Base-by-base conservation (phyloP, 495 filamentous ascomycete species). In the Penicillium goetzii region DNA sequence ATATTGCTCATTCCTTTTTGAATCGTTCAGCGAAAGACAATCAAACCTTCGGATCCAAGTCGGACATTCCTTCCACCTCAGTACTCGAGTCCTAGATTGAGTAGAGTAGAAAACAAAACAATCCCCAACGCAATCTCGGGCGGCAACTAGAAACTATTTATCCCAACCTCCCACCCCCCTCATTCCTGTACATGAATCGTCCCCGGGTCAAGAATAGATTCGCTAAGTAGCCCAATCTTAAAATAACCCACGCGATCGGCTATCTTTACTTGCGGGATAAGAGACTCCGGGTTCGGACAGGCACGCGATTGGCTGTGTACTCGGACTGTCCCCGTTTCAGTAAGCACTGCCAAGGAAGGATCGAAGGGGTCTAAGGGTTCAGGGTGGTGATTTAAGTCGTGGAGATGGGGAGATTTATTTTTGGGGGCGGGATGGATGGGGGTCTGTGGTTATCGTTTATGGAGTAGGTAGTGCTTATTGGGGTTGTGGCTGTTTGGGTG, bases 311-410 rank as follows among this genome's bases (percentile, higher is more conserved):
- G 67, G 62, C 34, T n/a, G 43, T 28, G 28, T 7, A 2, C 10
- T 1, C 8, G 33, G 15, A 43, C 19, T 17, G 26, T 26, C 30
- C 8, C 19, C 53, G 64, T 70, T 70, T 67, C 67, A 69, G 61
- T 51, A 70, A 57, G 64, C 67, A 61, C 61, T 25, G 67, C 69
- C 67, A 72, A 68, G 68, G 50, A 50, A 33, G 19, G 43, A 47
- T 47, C 41, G 9, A 21, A 23, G 43, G 41, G 41, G 41, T 21
- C 28, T 21, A 47, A 21, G 53, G 49, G 59, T 41, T 51, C 32
- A 58, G 59, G 21, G 23, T 17, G 3, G 47, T 26, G 15, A 3
- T 51, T n/a, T 57, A 25, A n/a, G 38, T 32, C 25, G 33, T 50
- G 25, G 47, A 41, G 43, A 12, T 25, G 5, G 36, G 41, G 19